Conservation (phyloP, 2,329 filamentous ascomycete species). For the Aspergillus pseudoviridinutans region DNA sequence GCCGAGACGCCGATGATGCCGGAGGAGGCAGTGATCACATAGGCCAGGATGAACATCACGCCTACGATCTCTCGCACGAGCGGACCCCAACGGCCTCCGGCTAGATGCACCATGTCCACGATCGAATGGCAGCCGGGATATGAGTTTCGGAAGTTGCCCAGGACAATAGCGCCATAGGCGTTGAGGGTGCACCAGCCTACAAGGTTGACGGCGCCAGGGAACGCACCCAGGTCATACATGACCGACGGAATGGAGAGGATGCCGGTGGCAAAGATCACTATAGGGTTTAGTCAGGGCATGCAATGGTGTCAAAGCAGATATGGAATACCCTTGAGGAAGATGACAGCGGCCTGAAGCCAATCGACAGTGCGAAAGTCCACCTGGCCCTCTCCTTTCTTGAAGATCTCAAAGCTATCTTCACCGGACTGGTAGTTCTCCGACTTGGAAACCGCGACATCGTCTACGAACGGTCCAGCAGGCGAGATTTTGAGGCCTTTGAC, state of each 20-base stretch:
- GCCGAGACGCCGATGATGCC: constrained; percentile 59
- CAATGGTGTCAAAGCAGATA: background rate
- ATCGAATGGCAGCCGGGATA: constrained; percentile 52
- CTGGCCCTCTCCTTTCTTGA: constrained; percentile 45
- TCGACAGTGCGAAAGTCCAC: constrained; percentile 53
- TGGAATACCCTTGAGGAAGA: constrained; percentile 48
- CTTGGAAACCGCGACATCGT: constrained; percentile 22
- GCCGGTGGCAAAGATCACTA: constrained; percentile 26
- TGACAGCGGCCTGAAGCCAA: constrained; percentile 50
- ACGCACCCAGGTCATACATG: constrained; percentile 15
- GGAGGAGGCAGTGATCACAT: constrained; percentile 53
- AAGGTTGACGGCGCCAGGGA: constrained; percentile 14
- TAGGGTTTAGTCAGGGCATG: background rate
- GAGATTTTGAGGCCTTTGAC: constrained; percentile 9
- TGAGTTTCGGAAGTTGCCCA: constrained; percentile 50
- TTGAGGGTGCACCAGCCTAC: constrained; percentile 35
- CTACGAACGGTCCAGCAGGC: background rate
- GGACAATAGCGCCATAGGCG: constrained; percentile 43
- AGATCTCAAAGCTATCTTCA: constrained; percentile 41
- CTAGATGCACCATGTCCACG: constrained; percentile 55
- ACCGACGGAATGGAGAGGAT: constrained; percentile 18
- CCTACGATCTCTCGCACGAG: constrained; percentile 52
- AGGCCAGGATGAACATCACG: constrained; percentile 55
- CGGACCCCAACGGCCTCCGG: constrained; percentile 44
- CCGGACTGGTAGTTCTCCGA: constrained; percentile 21